Conservation (phyloP, 73 alveolate genomes). For the Tetrahymena malaccensis region DNA sequence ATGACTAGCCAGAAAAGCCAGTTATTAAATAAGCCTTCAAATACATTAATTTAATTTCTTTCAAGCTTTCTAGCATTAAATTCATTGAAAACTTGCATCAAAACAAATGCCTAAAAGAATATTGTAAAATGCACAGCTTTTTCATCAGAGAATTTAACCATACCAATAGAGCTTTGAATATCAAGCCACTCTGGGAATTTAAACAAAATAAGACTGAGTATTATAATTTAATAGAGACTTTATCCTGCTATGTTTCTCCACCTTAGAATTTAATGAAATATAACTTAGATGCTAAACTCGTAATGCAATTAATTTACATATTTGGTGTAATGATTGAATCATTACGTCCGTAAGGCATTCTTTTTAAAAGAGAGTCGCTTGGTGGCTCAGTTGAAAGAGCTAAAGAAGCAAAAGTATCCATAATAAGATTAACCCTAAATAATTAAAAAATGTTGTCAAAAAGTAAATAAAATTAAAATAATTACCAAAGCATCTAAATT, state of each 20-base stretch:
- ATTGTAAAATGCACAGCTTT: slow-evolving; percentile 41
- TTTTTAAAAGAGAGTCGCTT: slow-evolving; percentile 42
- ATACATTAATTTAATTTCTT: slow-evolving; percentile 69
- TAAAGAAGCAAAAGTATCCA: slow-evolving; percentile 89
- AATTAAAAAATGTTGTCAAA: slow-evolving; percentile 66
- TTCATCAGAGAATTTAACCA: not conserved
- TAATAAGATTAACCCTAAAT: slow-evolving; percentile 76
- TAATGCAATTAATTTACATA: slow-evolving; percentile 57
- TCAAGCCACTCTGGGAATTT: slow-evolving; percentile 11
- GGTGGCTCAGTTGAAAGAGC: slow-evolving; percentile 91
- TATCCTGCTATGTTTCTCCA: slow-evolving; percentile 48
- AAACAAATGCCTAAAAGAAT: slow-evolving; percentile 77
- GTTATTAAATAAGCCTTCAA: slow-evolving; percentile 73
- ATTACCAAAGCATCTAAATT: slow-evolving; percentile 85
- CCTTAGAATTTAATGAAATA: slow-evolving; percentile 44
- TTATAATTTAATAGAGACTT: slow-evolving; percentile 21
- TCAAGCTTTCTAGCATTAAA: slow-evolving; percentile 78
- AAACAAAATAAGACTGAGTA: slow-evolving; percentile 7
- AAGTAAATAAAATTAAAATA: slow-evolving; percentile 75
- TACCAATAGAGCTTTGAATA: slow-evolving; percentile 6
- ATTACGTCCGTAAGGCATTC: slow-evolving; percentile 57
- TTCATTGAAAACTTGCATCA: slow-evolving; percentile 82
- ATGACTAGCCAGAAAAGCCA: slow-evolving; percentile 52
- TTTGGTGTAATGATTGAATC: slow-evolving; percentile 62
- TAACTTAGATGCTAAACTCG: slow-evolving; percentile 21